These are phyloP conservation scores for Epichloe coenophiala DNA, from an alignment of 2,329 filamentous ascomycete genomes.

Conservation along the genomic window DNA sequence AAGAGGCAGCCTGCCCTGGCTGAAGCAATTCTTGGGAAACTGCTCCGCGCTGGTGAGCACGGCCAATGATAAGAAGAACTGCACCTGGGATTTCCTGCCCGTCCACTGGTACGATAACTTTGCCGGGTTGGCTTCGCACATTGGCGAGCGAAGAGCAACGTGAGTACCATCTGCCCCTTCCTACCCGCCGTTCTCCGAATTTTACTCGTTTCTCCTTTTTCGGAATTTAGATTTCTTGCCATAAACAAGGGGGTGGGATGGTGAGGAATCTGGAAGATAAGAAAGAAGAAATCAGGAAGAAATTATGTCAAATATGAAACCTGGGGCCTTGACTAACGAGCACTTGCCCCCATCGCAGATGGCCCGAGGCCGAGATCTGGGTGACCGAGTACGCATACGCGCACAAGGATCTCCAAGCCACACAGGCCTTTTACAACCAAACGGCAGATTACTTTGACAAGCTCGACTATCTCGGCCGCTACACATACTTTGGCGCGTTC, in stretches of 20 bases:
- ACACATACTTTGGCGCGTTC: constrained; percentile 67
- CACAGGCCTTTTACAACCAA: constrained; percentile 55
- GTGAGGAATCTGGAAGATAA: too few species aligned
- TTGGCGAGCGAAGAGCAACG: constrained; percentile 36
- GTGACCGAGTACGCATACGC: constrained; percentile 63
- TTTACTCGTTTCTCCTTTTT: not conserved
- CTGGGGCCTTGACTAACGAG: not conserved
- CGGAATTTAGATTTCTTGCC: too few species aligned
- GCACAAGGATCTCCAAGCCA: constrained; percentile 39
- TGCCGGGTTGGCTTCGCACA: constrained; percentile 50
- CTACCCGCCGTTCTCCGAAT: not conserved
- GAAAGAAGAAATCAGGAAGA: too few species aligned
- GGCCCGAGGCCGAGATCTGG: constrained; percentile 54
- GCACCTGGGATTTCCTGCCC: constrained; percentile 49
- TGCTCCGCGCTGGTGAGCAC: constrained; percentile 46
- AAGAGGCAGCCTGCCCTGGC: constrained; percentile 48
- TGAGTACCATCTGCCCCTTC: constrained; percentile 12
- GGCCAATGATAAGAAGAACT: constrained; percentile 29
- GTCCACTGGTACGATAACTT: constrained; percentile 60
- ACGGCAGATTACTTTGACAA: constrained; percentile 52
- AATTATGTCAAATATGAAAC: not conserved
- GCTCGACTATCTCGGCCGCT: constrained; percentile 43
- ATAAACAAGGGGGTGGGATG: too few species aligned
- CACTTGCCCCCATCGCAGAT: constrained; percentile 27
- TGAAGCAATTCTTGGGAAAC: constrained; percentile 49